Evolutionary conservation across 2,329 filamentous ascomycete genomes (phyloP).

Genomic region (Plenodomus lindquistii): DNA sequence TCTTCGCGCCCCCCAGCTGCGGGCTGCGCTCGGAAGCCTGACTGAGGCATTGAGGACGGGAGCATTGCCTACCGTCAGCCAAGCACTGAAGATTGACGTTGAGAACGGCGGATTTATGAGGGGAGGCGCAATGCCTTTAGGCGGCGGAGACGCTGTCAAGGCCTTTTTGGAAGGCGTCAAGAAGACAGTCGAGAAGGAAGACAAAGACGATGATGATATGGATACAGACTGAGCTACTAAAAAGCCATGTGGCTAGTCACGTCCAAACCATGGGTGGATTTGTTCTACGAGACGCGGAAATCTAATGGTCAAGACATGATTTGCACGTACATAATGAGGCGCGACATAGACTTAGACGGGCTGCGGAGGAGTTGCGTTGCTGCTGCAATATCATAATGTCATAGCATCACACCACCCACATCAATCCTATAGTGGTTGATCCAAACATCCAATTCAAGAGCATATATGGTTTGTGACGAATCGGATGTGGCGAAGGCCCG

Average conservation of each 20-base stretch:
- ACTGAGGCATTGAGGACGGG: constrained; percentile 89
- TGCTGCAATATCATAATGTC: neutral
- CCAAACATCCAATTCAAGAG: neutral
- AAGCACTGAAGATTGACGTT: constrained; percentile 79
- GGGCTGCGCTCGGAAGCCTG: constrained; percentile 81
- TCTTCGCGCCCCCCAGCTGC: constrained; percentile 85
- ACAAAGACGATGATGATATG: constrained; percentile 35
- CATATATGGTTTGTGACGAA: neutral
- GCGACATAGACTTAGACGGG: neutral
- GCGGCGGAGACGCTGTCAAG: constrained; percentile 85
- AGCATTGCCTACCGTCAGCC: constrained; percentile 84
- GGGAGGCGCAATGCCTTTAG: constrained; percentile 79
- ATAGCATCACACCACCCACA: neutral
- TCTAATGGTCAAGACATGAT: constrained; percentile 6
- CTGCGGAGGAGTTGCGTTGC: no score
- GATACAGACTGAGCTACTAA: constrained; percentile 27
- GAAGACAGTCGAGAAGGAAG: constrained; percentile 67
- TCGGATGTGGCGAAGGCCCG: neutral
- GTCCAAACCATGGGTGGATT: constrained; percentile 1
- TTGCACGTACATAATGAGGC: constrained; percentile 5
- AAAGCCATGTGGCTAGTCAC: no score
- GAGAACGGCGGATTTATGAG: constrained; percentile 82
- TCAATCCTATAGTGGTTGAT: neutral
- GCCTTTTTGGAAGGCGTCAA: constrained; percentile 90
- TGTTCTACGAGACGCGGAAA: neutral